Base-by-base conservation (phyloP, 179 eudicot genomes). In the Carnegiea gigantea region DNA sequence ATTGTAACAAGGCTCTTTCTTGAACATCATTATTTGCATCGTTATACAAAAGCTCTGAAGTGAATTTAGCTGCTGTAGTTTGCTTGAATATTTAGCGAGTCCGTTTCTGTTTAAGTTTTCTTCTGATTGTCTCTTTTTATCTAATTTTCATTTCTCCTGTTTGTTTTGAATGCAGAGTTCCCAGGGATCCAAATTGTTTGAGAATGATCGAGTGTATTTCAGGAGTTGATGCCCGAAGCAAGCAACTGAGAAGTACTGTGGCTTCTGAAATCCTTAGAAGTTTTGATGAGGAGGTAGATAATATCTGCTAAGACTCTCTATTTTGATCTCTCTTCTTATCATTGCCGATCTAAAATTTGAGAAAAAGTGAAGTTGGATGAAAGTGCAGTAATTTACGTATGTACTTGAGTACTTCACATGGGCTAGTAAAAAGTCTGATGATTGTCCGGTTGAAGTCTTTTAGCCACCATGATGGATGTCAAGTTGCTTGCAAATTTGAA, bases 201-300 rank as follows among this genome's bases (percentile, higher is more conserved):
- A 89, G 91, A 87, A 78, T 83, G 59, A 85, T 95, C 62, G 98
- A 91, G 77, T 86, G 91, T 80, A 89, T 95, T 54, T 77, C 86
- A 9, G 91, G 92, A 77, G 90, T 87, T 68, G 88, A 91, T 87
- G 76, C 77, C 77, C 95, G 93, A 57, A 91, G 92, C 82, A 93
- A 90, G 86, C 93, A 92, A 43, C 92, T 95, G 5, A 85, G 93
- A 74, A 88, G 92, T 79, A 81, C 79, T 36, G 83, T 93, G 68
- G 95, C 98, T 48, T 89, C 80, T 79, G 86, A 88, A 49, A 78
- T 92, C 80, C 95, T 95, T 28, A 62, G 79, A 79, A 80, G 82
- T 49, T 91, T 93, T 78, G 81, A 86, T 73, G 85, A 90, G 97
- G 98, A 90, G 98, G 98, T 95, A 88, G 62, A 71, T 79, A 60